Evolutionary conservation across 495 filamentous ascomycete genomes (phyloP), one percentile per base, ranked within the genome.

Genomic region (Trichocladium antarcticum): DNA sequence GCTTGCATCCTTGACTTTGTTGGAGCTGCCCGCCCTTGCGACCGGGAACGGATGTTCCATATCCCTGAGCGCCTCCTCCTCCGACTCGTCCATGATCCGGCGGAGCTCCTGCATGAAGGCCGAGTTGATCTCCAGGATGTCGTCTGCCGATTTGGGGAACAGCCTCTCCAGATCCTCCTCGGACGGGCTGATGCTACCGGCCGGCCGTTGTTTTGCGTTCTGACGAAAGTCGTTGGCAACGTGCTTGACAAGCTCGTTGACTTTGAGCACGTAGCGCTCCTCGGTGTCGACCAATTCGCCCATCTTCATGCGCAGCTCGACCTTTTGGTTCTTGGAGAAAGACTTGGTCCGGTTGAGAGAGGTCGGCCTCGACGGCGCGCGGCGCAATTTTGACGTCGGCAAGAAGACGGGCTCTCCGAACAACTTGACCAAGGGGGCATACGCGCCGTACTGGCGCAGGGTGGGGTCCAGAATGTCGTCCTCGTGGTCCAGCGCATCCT

Each of bases 221-320:
- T 75, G 63, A 29, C 80, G 81, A 58, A 84, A 88, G 43, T 90
- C 85, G 43, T 79, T 76, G 17, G 77, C 76, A 15, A 95, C 76
- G 51, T 79, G 78, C 44, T 84, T 80, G 37, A 93, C 80, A 39
- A 98, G 70, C 38, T 89, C 82, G 52, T 84, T 78, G 31, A 97
- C 57, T 59, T 95, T 94, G 59, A 74, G 70, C 28, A 97, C 87
- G 65, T 96, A 99, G 57, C 85, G 80, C 58, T 90, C 87, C 66
- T 99, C 92, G 0, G 92, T 99, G 57, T 94, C 87, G 21, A 94
- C 76, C 48, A 97, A 60, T 62, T 99, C 92, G 54, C 81, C 84
- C 80, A 99, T 83, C 59, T 94, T 89, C 52, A 86, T 79, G 43
- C 89, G 80, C 47, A 97, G 64, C 35, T 82, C 81, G 45, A 89